Percentiles rank a stretch among this genome's conserved stretches.
These are phyloP conservation scores for Citrus inodora DNA, from an alignment of 345 rosid genomes.

Conservation along the genomic window DNA sequence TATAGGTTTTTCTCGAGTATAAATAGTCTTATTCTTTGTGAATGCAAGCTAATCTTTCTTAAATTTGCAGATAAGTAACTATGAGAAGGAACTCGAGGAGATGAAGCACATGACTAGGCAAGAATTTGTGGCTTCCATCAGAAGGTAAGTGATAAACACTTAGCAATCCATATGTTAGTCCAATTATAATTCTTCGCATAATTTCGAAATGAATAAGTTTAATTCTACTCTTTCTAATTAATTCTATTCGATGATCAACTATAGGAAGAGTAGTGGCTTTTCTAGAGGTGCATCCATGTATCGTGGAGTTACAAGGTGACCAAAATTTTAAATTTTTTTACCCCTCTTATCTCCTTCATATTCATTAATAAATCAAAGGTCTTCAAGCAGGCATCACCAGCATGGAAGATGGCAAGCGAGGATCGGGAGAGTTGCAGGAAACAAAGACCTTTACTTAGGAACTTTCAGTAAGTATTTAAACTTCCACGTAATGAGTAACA, in stretches of 20 bases:
- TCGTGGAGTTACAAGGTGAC: slow-evolving; percentile 94
- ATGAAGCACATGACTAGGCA: slow-evolving; percentile 99
- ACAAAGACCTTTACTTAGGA: slow-evolving; percentile 98
- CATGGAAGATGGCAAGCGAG: slow-evolving; percentile 99
- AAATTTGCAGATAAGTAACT: slow-evolving; percentile 66
- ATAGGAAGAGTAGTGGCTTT: slow-evolving; percentile 98
- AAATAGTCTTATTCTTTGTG: neutral
- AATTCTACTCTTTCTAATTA: neutral
- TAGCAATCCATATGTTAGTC: neutral
- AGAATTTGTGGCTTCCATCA: slow-evolving; percentile 93
- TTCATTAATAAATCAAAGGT: neutral
- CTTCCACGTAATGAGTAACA: too few species aligned
- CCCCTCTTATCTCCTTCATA: neutral
- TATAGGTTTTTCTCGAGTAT: neutral
- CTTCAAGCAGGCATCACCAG: slow-evolving; percentile 81
- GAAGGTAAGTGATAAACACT: slow-evolving; percentile 53
- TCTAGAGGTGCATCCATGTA: slow-evolving; percentile 99
- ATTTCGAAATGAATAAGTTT: too few species aligned
- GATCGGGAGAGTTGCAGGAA: slow-evolving; percentile 98
- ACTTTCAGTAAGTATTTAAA: slow-evolving; percentile 72
- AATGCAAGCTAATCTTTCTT: neutral
- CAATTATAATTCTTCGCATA: neutral
- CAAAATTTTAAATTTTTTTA: neutral
- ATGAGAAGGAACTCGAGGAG: slow-evolving; percentile 95
- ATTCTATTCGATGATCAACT: neutral